Conservation (phyloP, 129 eudicot species). For the Logfia minima region DNA sequence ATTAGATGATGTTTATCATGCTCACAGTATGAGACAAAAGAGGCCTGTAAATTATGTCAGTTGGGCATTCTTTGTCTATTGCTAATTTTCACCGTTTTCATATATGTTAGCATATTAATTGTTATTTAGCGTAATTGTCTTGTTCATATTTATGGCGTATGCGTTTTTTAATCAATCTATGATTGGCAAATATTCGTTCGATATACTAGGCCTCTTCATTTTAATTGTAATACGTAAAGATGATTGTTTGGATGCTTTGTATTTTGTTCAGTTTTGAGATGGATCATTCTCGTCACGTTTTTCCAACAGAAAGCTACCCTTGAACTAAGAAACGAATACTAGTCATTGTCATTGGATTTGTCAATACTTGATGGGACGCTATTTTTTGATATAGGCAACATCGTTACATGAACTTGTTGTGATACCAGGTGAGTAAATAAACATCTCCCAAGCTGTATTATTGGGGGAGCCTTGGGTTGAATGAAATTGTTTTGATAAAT, state of each 20-base stretch:
- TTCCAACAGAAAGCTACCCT: not conserved
- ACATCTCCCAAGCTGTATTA: not conserved
- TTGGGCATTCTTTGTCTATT: not conserved
- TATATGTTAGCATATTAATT: not conserved
- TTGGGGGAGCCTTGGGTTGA: not conserved
- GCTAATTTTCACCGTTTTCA: not conserved
- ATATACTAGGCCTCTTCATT: not conserved
- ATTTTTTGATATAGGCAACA: constrained; percentile 4
- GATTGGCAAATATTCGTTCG: not conserved
- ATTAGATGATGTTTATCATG: constrained; percentile 5
- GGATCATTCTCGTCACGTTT: not conserved
- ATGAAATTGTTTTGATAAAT: not conserved
- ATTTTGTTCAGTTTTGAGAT: constrained; percentile 1
- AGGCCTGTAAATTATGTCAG: not conserved
- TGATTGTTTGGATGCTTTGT: not conserved
- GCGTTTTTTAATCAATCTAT: not conserved
- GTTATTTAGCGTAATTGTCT: not conserved
- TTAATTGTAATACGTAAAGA: not conserved
- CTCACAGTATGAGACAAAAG: not conserved
- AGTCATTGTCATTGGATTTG: not conserved
- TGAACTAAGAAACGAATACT: not conserved
- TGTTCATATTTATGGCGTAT: not conserved
- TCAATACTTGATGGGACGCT: constrained; percentile 2
- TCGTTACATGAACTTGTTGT: not conserved
- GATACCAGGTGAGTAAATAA: not conserved